Conservation (phyloP, 228 moss, liverwort and hornwort species). For the Sphagnum fallax region DNA sequence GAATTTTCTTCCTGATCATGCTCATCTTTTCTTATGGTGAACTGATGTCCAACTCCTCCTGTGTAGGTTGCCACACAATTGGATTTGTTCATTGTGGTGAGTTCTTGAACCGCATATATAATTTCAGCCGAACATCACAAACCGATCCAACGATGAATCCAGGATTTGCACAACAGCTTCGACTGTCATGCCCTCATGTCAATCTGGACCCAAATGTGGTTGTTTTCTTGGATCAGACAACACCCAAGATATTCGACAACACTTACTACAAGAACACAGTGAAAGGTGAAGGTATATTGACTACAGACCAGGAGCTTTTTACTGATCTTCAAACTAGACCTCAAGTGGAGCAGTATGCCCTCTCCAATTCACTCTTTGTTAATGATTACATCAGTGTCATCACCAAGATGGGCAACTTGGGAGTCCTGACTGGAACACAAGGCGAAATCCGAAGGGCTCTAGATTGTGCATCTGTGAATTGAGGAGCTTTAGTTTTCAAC, state of each 20-base stretch:
- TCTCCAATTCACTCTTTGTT: neutral
- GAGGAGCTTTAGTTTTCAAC: neutral
- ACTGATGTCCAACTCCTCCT: neutral
- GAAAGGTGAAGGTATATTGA: neutral
- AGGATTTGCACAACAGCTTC: constrained; percentile 24
- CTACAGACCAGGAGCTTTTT: neutral
- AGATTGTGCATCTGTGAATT: neutral
- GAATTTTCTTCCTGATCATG: neutral
- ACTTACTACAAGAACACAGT: neutral
- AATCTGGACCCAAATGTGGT: constrained; percentile 10
- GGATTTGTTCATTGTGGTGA: constrained; percentile 40
- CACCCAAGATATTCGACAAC: constrained; percentile 17
- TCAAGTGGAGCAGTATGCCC: neutral
- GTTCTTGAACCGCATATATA: constrained; percentile 20
- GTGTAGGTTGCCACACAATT: constrained; percentile 38
- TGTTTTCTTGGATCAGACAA: constrained; percentile 36
- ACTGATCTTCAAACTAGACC: neutral
- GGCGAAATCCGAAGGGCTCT: neutral
- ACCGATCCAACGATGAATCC: constrained; percentile 1
- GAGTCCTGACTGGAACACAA: neutral
- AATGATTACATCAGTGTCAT: neutral
- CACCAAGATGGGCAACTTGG: neutral
- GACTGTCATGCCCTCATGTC: constrained; percentile 17
- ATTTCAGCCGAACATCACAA: constrained; percentile 12
- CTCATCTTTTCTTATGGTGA: neutral